phyloP scores from a whole-genome alignment of 768 basidiomycete species.

The Tylopilus subfusipes region DNA sequence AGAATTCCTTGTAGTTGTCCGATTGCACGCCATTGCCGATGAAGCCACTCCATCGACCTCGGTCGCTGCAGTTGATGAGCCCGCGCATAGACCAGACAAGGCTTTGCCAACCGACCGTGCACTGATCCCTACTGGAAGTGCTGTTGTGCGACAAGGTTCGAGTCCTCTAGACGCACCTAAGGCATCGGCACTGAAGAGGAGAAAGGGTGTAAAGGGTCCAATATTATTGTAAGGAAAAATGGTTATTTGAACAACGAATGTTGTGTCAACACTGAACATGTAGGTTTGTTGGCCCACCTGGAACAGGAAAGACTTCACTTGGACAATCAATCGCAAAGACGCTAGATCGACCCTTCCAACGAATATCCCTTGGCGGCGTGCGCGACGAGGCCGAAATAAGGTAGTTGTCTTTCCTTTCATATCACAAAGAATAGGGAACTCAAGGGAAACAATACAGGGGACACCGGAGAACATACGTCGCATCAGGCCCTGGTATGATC shows the following conservation, averaged over 20 bases:
- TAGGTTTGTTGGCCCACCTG: conserved; percentile 88
- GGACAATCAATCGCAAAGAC: conserved; percentile 86
- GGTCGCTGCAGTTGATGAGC: conserved; percentile 1
- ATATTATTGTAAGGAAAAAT: conserved; percentile 53
- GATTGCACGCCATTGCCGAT: conserved; percentile 42
- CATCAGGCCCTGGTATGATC: conserved; percentile 78
- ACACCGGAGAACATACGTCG: conserved; percentile 86
- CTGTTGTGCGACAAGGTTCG: conserved; percentile 10
- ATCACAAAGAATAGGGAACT: not conserved
- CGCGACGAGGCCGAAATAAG: conserved; percentile 88
- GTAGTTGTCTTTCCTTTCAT: conserved; percentile 10
- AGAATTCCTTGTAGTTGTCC: conserved; percentile 87
- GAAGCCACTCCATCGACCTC: conserved; percentile 8
- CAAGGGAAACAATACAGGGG: conserved; percentile 33
- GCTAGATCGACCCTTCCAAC: conserved; percentile 81
- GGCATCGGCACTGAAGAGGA: conserved; percentile 8
- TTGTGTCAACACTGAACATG: not conserved
- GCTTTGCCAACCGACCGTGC: conserved; percentile 21
- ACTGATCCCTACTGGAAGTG: conserved; percentile 16
- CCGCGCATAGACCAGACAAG: conserved; percentile 19
- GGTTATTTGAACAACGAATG: not conserved
- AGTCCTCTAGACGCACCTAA: conserved; percentile 5
- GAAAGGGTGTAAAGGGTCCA: conserved; percentile 61
- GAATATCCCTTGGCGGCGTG: conserved; percentile 89
- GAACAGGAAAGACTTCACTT: conserved; percentile 88